Evolutionary conservation across 257 asterid species (phyloP).

Genomic region (Nemophila menziesii): DNA sequence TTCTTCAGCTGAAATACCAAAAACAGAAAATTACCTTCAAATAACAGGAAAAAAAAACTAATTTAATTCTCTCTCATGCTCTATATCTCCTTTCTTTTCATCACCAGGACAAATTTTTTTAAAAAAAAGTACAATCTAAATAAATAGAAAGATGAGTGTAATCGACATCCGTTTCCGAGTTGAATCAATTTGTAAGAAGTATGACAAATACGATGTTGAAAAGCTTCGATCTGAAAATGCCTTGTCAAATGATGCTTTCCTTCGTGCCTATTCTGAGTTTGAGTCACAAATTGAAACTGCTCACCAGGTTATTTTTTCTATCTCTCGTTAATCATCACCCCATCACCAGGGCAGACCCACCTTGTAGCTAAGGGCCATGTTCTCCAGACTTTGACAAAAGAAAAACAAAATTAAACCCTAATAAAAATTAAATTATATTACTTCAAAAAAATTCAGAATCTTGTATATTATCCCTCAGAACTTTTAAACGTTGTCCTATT

Average conservation of each 20-base stretch:
- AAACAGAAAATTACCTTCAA: conserved; percentile 12
- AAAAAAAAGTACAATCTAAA: not conserved
- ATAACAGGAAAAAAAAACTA: not conserved
- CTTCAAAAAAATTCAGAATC: too few relatives aligned
- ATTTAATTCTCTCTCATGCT: conserved; percentile 9
- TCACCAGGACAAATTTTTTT: not conserved
- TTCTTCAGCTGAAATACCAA: conserved; percentile 6
- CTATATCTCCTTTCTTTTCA: conserved; percentile 8
- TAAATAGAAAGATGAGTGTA: conserved; percentile 46
- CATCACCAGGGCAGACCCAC: too few relatives aligned
- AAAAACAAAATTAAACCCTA: too few relatives aligned
- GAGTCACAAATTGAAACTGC: conserved; percentile 64
- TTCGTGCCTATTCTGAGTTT: conserved; percentile 49
- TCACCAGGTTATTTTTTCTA: conserved; percentile 22
- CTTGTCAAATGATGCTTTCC: conserved; percentile 60
- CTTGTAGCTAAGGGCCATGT: too few relatives aligned
- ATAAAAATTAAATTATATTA: too few relatives aligned
- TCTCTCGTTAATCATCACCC: not conserved
- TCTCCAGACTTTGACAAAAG: too few relatives aligned
- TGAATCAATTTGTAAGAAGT: conserved; percentile 63
- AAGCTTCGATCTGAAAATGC: conserved; percentile 35
- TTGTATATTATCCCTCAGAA: too few relatives aligned
- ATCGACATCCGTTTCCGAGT: conserved; percentile 72
- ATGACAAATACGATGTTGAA: conserved; percentile 73
- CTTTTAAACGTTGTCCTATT: too few relatives aligned